Conservation (phyloP, 345 rosid genomes). For the Psidium friedrichsthalianum region DNA sequence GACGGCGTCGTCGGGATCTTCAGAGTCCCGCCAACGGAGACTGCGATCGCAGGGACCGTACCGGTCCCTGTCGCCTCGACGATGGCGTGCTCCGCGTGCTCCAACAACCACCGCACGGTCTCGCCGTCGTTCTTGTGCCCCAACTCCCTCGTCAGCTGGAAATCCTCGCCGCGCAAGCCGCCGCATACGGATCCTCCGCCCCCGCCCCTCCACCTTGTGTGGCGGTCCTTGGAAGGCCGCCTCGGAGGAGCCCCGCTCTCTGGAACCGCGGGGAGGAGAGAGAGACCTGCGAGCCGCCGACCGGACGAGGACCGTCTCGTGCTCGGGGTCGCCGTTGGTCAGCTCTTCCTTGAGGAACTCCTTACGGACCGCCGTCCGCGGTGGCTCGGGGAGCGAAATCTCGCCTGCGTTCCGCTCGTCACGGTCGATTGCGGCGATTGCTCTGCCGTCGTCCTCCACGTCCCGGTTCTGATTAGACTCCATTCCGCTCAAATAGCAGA, state of each 20-base stretch:
- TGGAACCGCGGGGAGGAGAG: background rate
- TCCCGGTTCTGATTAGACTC: background rate
- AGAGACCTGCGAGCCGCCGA: constrained; percentile 1
- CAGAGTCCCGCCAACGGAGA: constrained; percentile 54
- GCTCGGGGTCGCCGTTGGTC: background rate
- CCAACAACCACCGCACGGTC: constrained; percentile 60
- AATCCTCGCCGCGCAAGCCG: constrained; percentile 68
- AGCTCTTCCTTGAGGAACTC: background rate
- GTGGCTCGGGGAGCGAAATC: background rate
- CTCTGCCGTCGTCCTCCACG: background rate
- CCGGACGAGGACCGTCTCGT: constrained; percentile 1
- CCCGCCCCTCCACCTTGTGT: constrained; percentile 85
- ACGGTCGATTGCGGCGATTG: background rate
- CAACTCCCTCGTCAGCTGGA: constrained; percentile 68
- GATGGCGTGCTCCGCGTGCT: constrained; percentile 66
- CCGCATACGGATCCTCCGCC: constrained; percentile 65
- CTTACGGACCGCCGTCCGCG: background rate
- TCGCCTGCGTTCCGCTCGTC: background rate
- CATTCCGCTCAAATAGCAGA: background rate
- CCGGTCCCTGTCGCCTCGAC: constrained; percentile 69
- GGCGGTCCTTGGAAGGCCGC: constrained; percentile 54
- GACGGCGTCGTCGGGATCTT: constrained; percentile 45
- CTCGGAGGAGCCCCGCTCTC: constrained; percentile 8
- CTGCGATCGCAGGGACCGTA: constrained; percentile 73
- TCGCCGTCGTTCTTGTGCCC: constrained; percentile 79